Evolutionary conservation across 495 filamentous ascomycete species (phyloP), one percentile per base, ranked within the genome.

Genomic region (Parathielavia hyrcaniae): DNA sequence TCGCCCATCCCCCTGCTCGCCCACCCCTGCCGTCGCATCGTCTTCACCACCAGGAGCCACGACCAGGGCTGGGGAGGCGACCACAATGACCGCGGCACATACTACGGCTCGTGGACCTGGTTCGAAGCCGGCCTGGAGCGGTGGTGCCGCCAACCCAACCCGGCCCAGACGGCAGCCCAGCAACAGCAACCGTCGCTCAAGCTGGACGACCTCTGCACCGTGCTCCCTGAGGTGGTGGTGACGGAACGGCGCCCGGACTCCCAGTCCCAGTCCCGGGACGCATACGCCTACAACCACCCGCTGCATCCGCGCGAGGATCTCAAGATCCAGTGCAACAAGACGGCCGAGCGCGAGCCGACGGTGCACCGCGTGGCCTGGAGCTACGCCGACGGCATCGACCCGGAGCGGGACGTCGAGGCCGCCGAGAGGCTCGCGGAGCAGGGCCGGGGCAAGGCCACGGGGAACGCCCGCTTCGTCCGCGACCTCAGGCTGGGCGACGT

Each of bases 31-130:
- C 75, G 81, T 44, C 79, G 79, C 60, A 67, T 92, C n/a, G 73
- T 86, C 5, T 91, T 91, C 58, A 81, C 73, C 1, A 80, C 87
- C 49, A 66, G 67, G 4, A 83, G 81, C 47, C 77, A 78, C 47
- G 88, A 91, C 60, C 88, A 91, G 64, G 88, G 87, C 3, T 85
- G 75, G 73, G 77, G 77, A 43, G 70, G 74, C 5, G 62, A 69
- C 0, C 17, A 26, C 5, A 20, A 49, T 1, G 60, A 72, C 35
- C 64, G 71, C 6, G 69, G 77, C 41, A 81, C 77, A n/a, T 88
- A 81, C 62, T 55, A 69, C 5, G 69, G 63, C 14, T 85, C 84
- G 0, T 87, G 71, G 67, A 88, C 86, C 0, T 91, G 86, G 86
- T 89, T 89, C 62, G 86, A 88, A 45, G 79, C 74, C 5, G 83